Evolutionary conservation across 2,329 filamentous ascomycete species (phyloP).

Genomic region (Colletotrichum gigasporum): DNA sequence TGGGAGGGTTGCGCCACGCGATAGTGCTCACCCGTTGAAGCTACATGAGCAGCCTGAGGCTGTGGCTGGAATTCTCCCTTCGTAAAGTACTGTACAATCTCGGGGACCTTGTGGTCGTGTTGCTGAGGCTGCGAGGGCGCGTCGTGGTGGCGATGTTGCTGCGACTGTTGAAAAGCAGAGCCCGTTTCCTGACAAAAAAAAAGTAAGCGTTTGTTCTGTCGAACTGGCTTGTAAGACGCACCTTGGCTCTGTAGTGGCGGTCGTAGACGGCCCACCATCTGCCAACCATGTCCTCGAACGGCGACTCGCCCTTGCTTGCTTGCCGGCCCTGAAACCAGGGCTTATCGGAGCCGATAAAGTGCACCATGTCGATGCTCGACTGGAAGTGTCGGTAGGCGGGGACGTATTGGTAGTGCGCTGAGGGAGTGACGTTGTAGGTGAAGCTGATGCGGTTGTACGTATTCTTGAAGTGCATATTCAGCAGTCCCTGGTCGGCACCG

Average conservation of each 20-base stretch:
- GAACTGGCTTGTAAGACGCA: slow-evolving; percentile 42
- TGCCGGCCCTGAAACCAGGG: slow-evolving; percentile 80
- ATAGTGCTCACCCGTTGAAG: slow-evolving; percentile 45
- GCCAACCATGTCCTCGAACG: slow-evolving; percentile 84
- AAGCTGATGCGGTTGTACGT: slow-evolving; percentile 91
- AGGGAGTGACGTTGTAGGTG: slow-evolving; percentile 96
- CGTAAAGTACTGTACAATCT: slow-evolving; percentile 62
- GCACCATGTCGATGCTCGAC: slow-evolving; percentile 86
- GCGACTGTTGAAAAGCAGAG: not conserved
- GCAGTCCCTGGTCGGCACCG: slow-evolving; percentile 92
- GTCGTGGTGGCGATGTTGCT: not conserved
- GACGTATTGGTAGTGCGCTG: slow-evolving; percentile 95
- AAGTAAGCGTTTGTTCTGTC: not conserved
- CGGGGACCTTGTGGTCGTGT: slow-evolving; percentile 34
- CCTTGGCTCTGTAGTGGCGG: slow-evolving; percentile 74
- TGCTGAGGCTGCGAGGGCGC: not conserved
- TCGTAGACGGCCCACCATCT: slow-evolving; percentile 97
- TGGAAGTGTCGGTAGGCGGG: slow-evolving; percentile 95
- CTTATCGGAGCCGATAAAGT: slow-evolving; percentile 93
- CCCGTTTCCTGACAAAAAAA: slow-evolving; percentile 9
- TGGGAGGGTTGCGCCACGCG: slow-evolving; percentile 37
- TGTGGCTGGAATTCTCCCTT: slow-evolving; percentile 61
- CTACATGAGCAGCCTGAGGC: slow-evolving; percentile 32
- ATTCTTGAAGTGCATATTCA: slow-evolving; percentile 93
- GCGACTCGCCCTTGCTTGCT: slow-evolving; percentile 62